These are phyloP conservation scores for Przewalskia tangutica DNA, from an alignment of 257 asterid species.

Conservation along the genomic window DNA sequence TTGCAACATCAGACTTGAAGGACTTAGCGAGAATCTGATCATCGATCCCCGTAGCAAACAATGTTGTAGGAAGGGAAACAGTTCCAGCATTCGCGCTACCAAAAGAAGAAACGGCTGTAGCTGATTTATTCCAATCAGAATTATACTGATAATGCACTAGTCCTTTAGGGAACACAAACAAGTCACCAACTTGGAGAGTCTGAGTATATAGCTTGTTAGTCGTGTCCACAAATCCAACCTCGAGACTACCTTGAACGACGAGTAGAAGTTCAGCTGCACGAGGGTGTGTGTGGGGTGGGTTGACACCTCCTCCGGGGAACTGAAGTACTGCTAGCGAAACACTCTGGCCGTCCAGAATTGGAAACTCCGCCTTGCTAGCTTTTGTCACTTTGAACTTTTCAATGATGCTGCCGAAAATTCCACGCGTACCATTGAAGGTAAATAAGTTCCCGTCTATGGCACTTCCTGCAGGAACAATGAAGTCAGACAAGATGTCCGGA, in stretches of 20 bases:
- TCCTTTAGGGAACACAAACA: not conserved
- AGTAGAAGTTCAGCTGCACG: not conserved
- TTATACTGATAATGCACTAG: not conserved
- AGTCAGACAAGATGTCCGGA: not conserved
- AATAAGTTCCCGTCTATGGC: not conserved
- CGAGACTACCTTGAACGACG: not conserved
- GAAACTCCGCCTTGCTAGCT: not conserved
- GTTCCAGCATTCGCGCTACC: not conserved
- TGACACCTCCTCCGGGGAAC: not conserved
- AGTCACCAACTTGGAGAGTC: constrained; percentile 1
- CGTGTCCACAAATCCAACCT: not conserved
- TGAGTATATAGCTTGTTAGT: not conserved
- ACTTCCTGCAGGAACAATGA: not conserved
- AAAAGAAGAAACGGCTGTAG: not conserved
- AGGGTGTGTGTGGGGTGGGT: not conserved
- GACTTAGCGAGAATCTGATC: not conserved
- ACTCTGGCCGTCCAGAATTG: not conserved
- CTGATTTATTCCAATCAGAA: not conserved
- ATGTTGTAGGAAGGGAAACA: not conserved
- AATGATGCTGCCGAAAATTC: not conserved
- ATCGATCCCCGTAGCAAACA: not conserved
- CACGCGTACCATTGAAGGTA: not conserved
- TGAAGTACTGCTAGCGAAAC: not conserved
- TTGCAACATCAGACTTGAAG: not conserved
- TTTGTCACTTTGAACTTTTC: not conserved